These are phyloP conservation scores for Zygoascus sp. DNA, from an alignment of 1,139 yeast species.

Conservation along the genomic window DNA sequence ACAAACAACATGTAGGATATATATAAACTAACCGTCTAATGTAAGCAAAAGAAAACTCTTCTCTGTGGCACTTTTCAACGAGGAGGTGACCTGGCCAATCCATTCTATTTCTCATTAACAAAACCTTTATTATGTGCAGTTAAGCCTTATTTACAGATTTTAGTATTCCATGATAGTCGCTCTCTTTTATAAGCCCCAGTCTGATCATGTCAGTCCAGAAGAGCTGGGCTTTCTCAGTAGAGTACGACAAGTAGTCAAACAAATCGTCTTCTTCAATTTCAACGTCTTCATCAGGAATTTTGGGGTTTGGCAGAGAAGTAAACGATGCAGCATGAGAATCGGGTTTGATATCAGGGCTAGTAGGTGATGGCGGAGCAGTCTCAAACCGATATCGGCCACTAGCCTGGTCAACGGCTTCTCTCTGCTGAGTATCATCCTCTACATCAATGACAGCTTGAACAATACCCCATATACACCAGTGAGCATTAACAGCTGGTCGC, in stretches of 20 bases:
- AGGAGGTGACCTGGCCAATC: no score
- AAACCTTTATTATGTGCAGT: background rate
- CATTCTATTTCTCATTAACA: no score
- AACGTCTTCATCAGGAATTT: slow-evolving; percentile 29
- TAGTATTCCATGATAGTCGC: slow-evolving; percentile 27
- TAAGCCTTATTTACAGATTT: slow-evolving; percentile 19
- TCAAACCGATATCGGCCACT: slow-evolving; percentile 30
- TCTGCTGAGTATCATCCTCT: slow-evolving; percentile 22
- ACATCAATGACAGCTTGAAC: slow-evolving; percentile 49
- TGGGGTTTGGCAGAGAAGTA: background rate
- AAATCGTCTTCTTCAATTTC: slow-evolving; percentile 53
- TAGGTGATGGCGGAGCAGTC: slow-evolving; percentile 22
- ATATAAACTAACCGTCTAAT: no score
- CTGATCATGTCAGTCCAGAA: slow-evolving; percentile 71
- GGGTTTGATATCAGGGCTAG: background rate
- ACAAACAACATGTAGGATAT: background rate
- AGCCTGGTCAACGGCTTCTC: slow-evolving; percentile 26
- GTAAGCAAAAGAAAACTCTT: no score
- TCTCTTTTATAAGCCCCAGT: slow-evolving; percentile 46
- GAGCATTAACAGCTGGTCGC: slow-evolving; percentile 75
- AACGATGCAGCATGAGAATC: background rate
- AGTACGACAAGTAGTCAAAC: slow-evolving; percentile 73
- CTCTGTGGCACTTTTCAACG: no score
- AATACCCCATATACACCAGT: slow-evolving; percentile 92
- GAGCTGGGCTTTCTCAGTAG: slow-evolving; percentile 68